Evolutionary conservation across 1,139 yeast species (phyloP), one percentile per base, ranked within the genome.

Genomic region (Debaryomyces psychrophilus): DNA sequence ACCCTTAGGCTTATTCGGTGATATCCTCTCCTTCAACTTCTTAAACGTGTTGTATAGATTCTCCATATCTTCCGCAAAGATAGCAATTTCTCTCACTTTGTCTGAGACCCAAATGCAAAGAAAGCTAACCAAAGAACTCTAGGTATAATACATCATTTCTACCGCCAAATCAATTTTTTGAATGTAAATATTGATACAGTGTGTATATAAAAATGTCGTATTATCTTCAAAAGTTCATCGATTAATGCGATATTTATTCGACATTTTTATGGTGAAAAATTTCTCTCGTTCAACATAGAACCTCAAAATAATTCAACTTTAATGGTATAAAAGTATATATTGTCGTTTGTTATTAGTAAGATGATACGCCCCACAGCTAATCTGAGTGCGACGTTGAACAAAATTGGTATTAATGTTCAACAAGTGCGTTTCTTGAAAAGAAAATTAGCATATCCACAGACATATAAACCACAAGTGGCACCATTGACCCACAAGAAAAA

Each of bases 391-490:
- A n/a, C 33, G 6, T 14, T 37, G 25, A 38, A 34, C 34, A 31
- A 37, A n/a, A 28, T 37, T 41, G 45, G 47, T 17, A 33, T 37
- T 14, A 37, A 33, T 22, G 23, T 48, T 18, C 59, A 54, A 43
- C 63, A 59, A 41, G 64, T 61, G 14, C 59, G 68, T 43, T 43
- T 37, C 34, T 48, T 51, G 29, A 66, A 65, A 44, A 57, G 71
- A 45, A 55, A 44, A 35, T 59, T 59, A 26, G 70, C 69, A 8
- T 66, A 65, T 47, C 73, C 73, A 2, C 59, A 52, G 26, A 45
- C 53, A 18, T 66, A 67, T 50, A 56, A 48, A 14, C 65, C 67
- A 1, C 51, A 54, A 20, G 59, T 61, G 20, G 68, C 63, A 4
- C 61, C 58, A 8, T 56, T 56, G 40, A 53, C 57, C 18, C 64